Percentiles rank a stretch among this genome's conserved stretches.
Evolutionary conservation across 73 alveolate species (phyloP).

Genomic region (Symbiodinium pilosum): DNA sequence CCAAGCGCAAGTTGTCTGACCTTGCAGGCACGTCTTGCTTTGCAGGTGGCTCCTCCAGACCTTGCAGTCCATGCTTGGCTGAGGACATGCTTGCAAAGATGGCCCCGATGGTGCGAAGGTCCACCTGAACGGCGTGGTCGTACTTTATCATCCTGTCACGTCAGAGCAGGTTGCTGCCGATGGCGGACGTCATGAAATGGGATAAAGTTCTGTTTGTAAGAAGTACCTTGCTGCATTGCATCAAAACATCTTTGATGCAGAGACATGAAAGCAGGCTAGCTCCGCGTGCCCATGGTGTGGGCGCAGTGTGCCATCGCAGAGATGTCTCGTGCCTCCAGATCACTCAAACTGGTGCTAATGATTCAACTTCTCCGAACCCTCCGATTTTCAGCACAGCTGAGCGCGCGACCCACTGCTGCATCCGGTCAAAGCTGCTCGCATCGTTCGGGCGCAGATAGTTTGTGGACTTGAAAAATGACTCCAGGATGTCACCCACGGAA

Average conservation of each 20-base stretch:
- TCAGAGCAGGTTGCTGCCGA: too few relatives aligned
- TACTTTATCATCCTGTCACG: constrained; percentile 86
- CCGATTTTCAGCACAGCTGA: too few relatives aligned
- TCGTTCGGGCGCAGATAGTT: not conserved
- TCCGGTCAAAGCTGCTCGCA: not conserved
- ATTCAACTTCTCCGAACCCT: too few relatives aligned
- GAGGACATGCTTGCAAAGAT: constrained; percentile 53
- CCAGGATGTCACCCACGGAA: constrained; percentile 90
- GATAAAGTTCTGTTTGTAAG: too few relatives aligned
- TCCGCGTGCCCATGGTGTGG: constrained; percentile 81
- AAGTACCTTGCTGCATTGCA: too few relatives aligned
- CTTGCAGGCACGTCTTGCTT: not conserved
- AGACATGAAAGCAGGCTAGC: too few relatives aligned
- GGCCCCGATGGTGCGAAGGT: constrained; percentile 44
- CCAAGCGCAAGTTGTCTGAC: constrained; percentile 83
- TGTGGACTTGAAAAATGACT: constrained; percentile 77
- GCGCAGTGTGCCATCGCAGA: constrained; percentile 83
- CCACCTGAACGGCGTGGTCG: constrained; percentile 91
- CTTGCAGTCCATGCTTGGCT: not conserved
- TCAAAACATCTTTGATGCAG: too few relatives aligned
- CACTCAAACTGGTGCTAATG: not conserved
- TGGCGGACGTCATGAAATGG: too few relatives aligned
- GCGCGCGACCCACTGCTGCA: not conserved
- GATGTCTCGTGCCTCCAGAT: constrained; percentile 31
- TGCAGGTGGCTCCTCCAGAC: not conserved